phyloP scores from a whole-genome alignment of 345 rosid species.

The Adansonia digitata region DNA sequence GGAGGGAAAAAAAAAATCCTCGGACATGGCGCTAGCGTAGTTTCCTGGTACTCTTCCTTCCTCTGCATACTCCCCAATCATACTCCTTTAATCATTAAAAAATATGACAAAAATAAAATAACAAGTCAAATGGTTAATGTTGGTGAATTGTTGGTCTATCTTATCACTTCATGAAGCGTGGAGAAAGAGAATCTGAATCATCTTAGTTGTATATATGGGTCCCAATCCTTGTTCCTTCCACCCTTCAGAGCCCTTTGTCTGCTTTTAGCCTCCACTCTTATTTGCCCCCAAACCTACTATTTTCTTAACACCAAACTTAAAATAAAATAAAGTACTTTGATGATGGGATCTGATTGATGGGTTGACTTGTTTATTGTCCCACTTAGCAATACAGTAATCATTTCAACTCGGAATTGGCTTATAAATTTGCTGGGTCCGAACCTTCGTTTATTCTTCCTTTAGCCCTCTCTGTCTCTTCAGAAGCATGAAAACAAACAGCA shows the following conservation, averaged over 20 bases:
- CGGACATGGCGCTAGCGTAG: background rate
- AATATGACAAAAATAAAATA: background rate
- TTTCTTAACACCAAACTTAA: background rate
- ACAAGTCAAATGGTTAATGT: background rate
- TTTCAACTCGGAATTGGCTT: background rate
- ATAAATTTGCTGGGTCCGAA: constrained; percentile 13
- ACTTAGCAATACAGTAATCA: background rate
- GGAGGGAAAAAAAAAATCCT: background rate
- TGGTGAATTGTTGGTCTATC: background rate
- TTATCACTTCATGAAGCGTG: background rate
- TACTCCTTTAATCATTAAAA: background rate
- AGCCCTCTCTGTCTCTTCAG: background rate
- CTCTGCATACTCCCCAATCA: background rate
- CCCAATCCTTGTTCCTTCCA: constrained; percentile 11
- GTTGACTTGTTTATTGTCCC: constrained; percentile 19
- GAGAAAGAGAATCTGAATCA: constrained; percentile 12
- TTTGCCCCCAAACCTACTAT: background rate
- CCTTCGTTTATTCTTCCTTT: background rate
- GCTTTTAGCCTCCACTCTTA: background rate
- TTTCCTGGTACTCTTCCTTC: constrained; percentile 11
- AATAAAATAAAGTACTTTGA: too few relatives aligned
- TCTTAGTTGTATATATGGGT: constrained; percentile 13
- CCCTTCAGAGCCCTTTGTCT: background rate
- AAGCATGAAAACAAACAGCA: constrained; percentile 6
- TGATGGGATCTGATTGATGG: constrained; percentile 14